These are phyloP conservation scores for Pigoraptor vietnamica DNA, from an alignment of 78 protist genomes.

Conservation along the genomic window DNA sequence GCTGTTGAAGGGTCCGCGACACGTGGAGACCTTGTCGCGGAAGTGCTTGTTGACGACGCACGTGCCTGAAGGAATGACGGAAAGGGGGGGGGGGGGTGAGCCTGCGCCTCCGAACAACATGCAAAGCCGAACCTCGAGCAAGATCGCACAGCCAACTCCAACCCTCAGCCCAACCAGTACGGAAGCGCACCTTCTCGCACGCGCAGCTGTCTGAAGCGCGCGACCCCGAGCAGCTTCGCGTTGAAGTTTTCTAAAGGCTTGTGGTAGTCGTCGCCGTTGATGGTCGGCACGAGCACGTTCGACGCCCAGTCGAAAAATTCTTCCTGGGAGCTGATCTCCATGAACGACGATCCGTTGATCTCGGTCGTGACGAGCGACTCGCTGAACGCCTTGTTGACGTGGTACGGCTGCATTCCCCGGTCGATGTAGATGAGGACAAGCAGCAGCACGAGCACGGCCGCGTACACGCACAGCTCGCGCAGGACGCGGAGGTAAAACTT, in stretches of 20 bases:
- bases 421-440: background rate
- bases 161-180: background rate
- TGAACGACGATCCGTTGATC: background rate
- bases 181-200: background rate
- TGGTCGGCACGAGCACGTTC: background rate
- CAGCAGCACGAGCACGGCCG: background rate
- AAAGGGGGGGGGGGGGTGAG: background rate
- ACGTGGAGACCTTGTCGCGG: background rate
- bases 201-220: background rate
- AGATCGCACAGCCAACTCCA: too few species aligned
- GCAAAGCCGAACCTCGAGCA: too few species aligned
- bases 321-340: background rate
- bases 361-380: background rate
- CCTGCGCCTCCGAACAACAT: too few species aligned
- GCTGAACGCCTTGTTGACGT: background rate
- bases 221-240: background rate
- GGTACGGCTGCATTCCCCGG: background rate
- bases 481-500: background rate
- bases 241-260: background rate
- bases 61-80: background rate
- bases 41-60: background rate
- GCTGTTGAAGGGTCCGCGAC: background rate
- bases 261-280: background rate
- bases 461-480: background rate
- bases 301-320: background rate